Percentiles rank a stretch among this genome's conserved stretches.
These are phyloP conservation scores for Fusarium udum DNA, from an alignment of 2,329 filamentous ascomycete species.

Conservation along the genomic window DNA sequence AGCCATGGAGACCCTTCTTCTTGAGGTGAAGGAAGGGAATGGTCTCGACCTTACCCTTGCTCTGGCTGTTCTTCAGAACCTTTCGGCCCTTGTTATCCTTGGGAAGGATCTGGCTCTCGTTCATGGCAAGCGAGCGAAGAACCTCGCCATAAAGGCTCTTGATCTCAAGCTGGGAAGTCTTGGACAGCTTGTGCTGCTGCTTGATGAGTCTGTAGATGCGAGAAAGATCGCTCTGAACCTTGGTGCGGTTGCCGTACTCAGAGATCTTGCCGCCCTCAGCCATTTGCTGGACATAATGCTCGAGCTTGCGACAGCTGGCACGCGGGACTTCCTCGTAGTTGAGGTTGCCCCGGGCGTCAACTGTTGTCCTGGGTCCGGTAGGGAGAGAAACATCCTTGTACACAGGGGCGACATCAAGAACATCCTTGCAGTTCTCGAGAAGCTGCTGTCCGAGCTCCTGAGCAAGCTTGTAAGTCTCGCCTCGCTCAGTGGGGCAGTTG, in stretches of 20 bases:
- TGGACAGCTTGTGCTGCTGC: constrained; percentile 97
- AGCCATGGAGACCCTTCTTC: constrained; percentile 90
- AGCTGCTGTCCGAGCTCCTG: constrained; percentile 93
- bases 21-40: constrained; percentile 98
- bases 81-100: constrained; percentile 79
- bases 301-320: constrained; percentile 91
- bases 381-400: constrained; percentile 97
- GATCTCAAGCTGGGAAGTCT: constrained; percentile 95
- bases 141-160: constrained; percentile 95
- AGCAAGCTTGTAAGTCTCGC: constrained; percentile 97
- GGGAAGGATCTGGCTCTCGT: constrained; percentile 95
- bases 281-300: constrained; percentile 99
- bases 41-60: constrained; percentile 94
- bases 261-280: constrained; percentile 98
- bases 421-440: constrained; percentile 97
- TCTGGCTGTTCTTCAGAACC: constrained; percentile 61
- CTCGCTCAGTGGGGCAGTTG: constrained; percentile 94
- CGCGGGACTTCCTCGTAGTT: constrained; percentile 90
- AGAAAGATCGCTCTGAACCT: constrained; percentile 94
- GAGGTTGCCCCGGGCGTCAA: constrained; percentile 91
- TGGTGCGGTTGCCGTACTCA: constrained; percentile 97
- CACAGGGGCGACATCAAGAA: constrained; percentile 81
- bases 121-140: constrained; percentile 94
- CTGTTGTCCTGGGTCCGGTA: constrained; percentile 90
- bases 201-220: constrained; percentile 98